phyloP scores from a whole-genome alignment of 306 rosid species.

The Lupinus albus region DNA sequence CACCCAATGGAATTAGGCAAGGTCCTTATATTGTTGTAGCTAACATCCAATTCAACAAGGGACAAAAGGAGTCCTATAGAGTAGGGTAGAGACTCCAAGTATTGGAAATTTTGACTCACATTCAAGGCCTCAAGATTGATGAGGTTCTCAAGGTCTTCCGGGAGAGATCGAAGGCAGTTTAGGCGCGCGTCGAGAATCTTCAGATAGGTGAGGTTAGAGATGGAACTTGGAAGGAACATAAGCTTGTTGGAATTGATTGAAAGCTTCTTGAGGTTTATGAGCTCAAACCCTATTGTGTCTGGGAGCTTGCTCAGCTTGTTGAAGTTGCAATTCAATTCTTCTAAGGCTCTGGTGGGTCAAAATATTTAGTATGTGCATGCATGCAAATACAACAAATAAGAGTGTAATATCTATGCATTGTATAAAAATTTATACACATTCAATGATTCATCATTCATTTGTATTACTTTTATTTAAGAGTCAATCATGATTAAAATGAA shows the following conservation, averaged over 20 bases:
- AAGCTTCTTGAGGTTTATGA: too few species aligned
- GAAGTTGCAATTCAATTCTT: too few species aligned
- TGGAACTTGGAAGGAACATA: conserved; percentile 61
- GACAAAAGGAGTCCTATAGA: conserved; percentile 83
- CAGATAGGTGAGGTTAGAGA: conserved; percentile 64
- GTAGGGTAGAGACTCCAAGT: conserved; percentile 66
- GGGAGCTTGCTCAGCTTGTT: too few species aligned
- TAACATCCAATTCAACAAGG: conserved; percentile 73
- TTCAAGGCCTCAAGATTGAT: conserved; percentile 74
- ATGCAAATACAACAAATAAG: too few species aligned
- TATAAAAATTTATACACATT: too few species aligned
- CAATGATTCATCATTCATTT: too few species aligned
- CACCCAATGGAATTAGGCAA: conserved; percentile 83
- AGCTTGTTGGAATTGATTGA: conserved; percentile 31
- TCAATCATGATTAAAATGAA: too few species aligned
- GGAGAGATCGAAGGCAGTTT: conserved; percentile 75
- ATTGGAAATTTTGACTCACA: conserved; percentile 91
- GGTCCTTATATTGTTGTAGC: conserved; percentile 69
- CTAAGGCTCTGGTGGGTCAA: too few species aligned
- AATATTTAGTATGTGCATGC: too few species aligned
- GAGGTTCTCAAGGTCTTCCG: conserved; percentile 77
- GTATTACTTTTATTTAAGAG: too few species aligned
- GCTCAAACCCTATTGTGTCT: too few species aligned
- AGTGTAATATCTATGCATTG: too few species aligned
- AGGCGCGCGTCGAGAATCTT: conserved; percentile 72